Conservation (phyloP, 352 stramenopile genomes). For the Phytophthora colocasiae region DNA sequence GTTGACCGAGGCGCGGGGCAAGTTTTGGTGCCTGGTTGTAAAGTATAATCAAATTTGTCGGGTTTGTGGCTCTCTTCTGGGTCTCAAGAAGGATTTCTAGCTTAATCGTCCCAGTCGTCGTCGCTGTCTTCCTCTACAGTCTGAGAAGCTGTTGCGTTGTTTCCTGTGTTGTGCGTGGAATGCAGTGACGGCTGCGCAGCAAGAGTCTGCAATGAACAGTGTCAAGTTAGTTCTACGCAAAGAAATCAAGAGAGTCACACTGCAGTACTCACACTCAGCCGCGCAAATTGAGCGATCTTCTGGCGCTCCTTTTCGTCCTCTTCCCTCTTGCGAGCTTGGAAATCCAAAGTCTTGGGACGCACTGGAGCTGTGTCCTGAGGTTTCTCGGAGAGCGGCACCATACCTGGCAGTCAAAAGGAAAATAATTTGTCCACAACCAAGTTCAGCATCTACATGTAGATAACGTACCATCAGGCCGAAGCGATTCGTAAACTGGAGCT, state of each 20-base stretch:
- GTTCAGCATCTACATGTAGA: background rate
- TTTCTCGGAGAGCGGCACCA: slow-evolving; percentile 72
- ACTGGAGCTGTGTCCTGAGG: slow-evolving; percentile 39
- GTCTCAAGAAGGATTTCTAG: background rate
- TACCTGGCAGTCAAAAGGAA: slow-evolving; percentile 38
- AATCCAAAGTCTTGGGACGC: slow-evolving; percentile 73
- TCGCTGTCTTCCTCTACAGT: slow-evolving; percentile 62
- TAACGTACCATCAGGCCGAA: slow-evolving; percentile 55
- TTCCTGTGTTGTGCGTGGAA: slow-evolving; percentile 43
- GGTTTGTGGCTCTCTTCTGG: slow-evolving; percentile 5
- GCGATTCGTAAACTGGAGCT: slow-evolving; percentile 56
- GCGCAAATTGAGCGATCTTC: slow-evolving; percentile 72
- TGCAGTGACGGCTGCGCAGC: slow-evolving; percentile 79
- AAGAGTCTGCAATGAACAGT: slow-evolving; percentile 46
- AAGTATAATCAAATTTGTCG: slow-evolving; percentile 55
- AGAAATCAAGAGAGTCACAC: background rate
- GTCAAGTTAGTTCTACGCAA: slow-evolving; percentile 3
- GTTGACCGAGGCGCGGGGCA: background rate
- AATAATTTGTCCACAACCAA: slow-evolving; percentile 3
- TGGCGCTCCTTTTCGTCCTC: slow-evolving; percentile 71
- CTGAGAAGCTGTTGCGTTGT: slow-evolving; percentile 17
- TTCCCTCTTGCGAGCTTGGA: slow-evolving; percentile 61
- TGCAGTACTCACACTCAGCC: slow-evolving; percentile 58
- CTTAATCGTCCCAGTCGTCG: slow-evolving; percentile 87
- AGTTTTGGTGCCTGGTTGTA: slow-evolving; percentile 38